Evolutionary conservation across 192 early-diverging fungal species (phyloP), one percentile per base, ranked within the genome.

Genomic region (Backusella westeae): DNA sequence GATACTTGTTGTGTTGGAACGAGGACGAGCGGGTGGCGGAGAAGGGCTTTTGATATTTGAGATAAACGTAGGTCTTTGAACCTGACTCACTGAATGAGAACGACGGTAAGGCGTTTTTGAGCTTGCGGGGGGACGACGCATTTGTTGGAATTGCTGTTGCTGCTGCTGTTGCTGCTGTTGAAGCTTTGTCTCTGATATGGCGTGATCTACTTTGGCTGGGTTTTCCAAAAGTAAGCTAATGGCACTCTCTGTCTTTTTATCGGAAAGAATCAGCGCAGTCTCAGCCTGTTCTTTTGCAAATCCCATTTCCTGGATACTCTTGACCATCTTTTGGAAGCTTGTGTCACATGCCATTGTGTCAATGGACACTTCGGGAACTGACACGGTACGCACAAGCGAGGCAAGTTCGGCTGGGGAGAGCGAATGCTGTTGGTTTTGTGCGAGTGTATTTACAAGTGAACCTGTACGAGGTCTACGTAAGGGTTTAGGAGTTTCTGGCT

Each of bases 271-370:
- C 6, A 93, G 77, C 0, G 93, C 91, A 0, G 90, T 83, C 34
- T 84, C 85, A 6, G 91, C 91, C 70, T 90, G 87, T 26, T 88
- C 89, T 8, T 80, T 75, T 34, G 79, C 66, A 67, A 93, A 94
- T 12, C 93, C 92, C 90, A 94, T 93, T 74, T 92, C 91, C 36
- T 87, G 66, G 34, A 93, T 86, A 21, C 85, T 81, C 34, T 79
- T 74, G 3, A 87, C 72, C 53, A 63, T 72, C 63, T 56, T 79
- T 46, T 80, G 79, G 38, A 59, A 56, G 3, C 8, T 34, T 38
- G 34, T 67, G 32, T 52, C 17, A 39, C 56, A 12, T 15, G 23
- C 12, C 12, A 63, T 4, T 9, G 4, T n/a, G 6, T 49, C 46
- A 6, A n/a, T n/a, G 29, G 56, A 12, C n/a, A 23, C 56, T 63